phyloP scores from a whole-genome alignment of 208 protist species.

The Herpetomonas tarakana region DNA sequence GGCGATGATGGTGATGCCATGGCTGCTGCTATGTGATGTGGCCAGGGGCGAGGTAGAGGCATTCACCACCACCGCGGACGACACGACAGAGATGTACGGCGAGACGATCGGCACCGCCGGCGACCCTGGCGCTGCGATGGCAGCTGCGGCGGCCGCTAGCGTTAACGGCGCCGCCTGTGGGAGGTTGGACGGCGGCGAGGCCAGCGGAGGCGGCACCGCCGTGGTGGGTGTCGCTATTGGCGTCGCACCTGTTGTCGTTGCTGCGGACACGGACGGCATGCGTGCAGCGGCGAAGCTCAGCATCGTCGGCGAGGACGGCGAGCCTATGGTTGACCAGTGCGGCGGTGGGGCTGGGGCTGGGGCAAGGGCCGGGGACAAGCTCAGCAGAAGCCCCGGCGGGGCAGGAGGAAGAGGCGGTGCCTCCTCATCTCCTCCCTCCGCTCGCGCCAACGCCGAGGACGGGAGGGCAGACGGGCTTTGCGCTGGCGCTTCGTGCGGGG shows the following conservation, averaged over 20 bases:
- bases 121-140: background rate
- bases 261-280: too few relatives aligned
- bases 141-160: background rate
- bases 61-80: too few relatives aligned
- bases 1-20: too few relatives aligned
- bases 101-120: background rate
- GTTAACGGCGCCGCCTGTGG: background rate
- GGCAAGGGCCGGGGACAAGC: background rate
- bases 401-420: too few relatives aligned
- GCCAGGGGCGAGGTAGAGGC: too few relatives aligned
- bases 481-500: too few relatives aligned
- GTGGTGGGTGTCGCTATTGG: too few relatives aligned
- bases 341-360: background rate
- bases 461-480: too few relatives aligned
- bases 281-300: background rate
- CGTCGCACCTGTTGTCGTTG: too few relatives aligned
- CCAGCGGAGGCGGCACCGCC: background rate
- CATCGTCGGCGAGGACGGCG: background rate
- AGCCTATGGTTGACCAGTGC: background rate
- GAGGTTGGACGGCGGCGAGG: background rate
- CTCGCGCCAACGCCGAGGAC: too few relatives aligned
- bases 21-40: too few relatives aligned
- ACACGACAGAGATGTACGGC: background rate
- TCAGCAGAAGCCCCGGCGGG: background rate
- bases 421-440: too few relatives aligned